Conservation (phyloP, 2,329 filamentous ascomycete species). For the Talaromyces pinophilus region DNA sequence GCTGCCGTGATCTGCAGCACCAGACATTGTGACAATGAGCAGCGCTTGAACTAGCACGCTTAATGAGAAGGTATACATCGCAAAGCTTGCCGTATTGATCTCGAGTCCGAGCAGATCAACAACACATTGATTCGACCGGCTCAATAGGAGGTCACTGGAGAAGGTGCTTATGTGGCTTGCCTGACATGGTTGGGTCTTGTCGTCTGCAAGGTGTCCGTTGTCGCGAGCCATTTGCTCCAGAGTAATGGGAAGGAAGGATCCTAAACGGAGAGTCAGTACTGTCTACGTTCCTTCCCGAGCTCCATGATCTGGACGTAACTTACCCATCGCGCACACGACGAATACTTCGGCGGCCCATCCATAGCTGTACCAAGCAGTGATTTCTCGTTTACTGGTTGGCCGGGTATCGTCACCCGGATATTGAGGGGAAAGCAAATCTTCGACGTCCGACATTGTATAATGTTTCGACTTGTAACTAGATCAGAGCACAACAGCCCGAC, state of each 20-base stretch:
- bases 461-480: background rate
- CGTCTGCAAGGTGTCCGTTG: conserved; percentile 80
- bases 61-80: conserved; percentile 96
- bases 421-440: conserved; percentile 46
- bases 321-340: conserved; percentile 81
- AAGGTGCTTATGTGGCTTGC: conserved; percentile 20
- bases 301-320: background rate
- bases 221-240: conserved; percentile 91
- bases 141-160: conserved; percentile 1
- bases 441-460: conserved; percentile 33
- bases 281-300: background rate
- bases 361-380: conserved; percentile 94
- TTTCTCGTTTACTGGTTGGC: conserved; percentile 83
- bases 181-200: conserved; percentile 54
- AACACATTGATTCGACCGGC: conserved; percentile 67
- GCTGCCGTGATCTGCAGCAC: conserved; percentile 88
- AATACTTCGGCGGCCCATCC: conserved; percentile 96
- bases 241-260: conserved; percentile 92
- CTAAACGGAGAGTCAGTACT: conserved; percentile 46
- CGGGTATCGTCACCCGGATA: conserved; percentile 85
- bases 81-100: conserved; percentile 94
- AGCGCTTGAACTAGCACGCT: conserved; percentile 87
- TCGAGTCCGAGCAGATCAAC: conserved; percentile 78
- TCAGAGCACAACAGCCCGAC: background rate
- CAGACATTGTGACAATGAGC: conserved; percentile 93